Conservation (phyloP, 768 basidiomycete species). For the Trametes punicea region DNA sequence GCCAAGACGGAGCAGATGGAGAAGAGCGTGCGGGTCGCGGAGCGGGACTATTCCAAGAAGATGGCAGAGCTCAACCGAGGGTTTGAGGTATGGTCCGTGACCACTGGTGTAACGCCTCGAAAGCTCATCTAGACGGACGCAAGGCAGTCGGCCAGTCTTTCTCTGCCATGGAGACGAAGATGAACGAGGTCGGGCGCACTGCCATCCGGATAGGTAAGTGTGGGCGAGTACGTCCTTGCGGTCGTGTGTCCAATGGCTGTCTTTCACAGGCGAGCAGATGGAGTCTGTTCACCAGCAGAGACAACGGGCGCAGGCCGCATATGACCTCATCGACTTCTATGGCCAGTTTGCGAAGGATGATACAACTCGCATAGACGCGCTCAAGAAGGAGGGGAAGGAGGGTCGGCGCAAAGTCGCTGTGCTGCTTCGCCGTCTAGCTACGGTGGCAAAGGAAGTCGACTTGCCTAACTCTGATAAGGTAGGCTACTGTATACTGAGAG, state of each 20-base stretch:
- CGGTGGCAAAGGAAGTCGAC: constrained; percentile 92
- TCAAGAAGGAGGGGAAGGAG: constrained; percentile 85
- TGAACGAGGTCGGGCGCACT: constrained; percentile 91
- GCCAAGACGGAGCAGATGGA: constrained; percentile 89
- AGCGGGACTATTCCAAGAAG: constrained; percentile 91
- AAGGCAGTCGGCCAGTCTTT: constrained; percentile 89
- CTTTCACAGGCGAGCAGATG: constrained; percentile 78
- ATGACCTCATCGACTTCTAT: constrained; percentile 91
- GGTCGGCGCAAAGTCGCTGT: constrained; percentile 88
- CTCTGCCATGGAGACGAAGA: constrained; percentile 82
- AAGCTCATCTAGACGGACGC: neutral
- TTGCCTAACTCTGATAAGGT: constrained; percentile 81
- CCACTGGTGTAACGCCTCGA: neutral
- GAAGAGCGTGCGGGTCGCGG: constrained; percentile 82
- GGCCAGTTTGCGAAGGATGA: constrained; percentile 87
- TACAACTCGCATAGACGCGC: constrained; percentile 64
- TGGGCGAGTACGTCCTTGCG: neutral
- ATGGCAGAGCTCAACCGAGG: constrained; percentile 91
- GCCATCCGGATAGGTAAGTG: constrained; percentile 86
- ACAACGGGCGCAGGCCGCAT: constrained; percentile 89
- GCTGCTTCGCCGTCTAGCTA: constrained; percentile 77
- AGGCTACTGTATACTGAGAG: neutral
- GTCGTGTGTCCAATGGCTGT: neutral
- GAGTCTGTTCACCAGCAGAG: constrained; percentile 92
- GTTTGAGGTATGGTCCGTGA: constrained; percentile 69